Percentiles rank a stretch among this genome's conserved stretches.
phyloP scores from a whole-genome alignment of 2,329 filamentous ascomycete species.

The Aspergillus flavus region DNA sequence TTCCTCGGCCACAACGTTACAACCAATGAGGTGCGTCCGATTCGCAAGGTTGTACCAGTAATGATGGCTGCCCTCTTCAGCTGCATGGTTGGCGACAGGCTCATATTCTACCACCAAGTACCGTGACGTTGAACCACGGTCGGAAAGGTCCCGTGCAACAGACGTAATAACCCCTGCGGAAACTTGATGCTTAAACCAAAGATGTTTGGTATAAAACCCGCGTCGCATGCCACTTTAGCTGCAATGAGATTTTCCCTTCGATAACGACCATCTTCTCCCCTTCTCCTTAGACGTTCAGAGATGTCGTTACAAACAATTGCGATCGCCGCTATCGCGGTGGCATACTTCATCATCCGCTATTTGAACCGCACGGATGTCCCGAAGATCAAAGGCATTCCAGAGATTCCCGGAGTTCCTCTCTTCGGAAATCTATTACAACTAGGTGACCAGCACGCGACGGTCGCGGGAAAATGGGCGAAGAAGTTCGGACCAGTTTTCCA shows the following conservation, averaged over 20 bases:
- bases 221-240: background rate
- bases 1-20: background rate
- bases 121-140: background rate
- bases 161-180: background rate
- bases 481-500: constrained; percentile 68
- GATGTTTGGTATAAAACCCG: constrained; percentile 1
- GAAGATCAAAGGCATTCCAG: constrained; percentile 64
- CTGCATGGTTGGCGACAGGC: background rate
- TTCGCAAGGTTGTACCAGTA: background rate
- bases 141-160: constrained; percentile 20
- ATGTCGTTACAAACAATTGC: constrained; percentile 36
- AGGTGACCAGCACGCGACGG: constrained; percentile 59
- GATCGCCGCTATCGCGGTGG: constrained; percentile 38
- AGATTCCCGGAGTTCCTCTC: constrained; percentile 63
- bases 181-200: background rate
- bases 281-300: background rate
- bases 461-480: constrained; percentile 59
- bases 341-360: constrained; percentile 45
- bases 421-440: constrained; percentile 67
- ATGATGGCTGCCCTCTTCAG: background rate
- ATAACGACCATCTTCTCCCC: background rate
- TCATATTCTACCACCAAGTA: background rate
- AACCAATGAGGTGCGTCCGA: background rate
- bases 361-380: constrained; percentile 57
- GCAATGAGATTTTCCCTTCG: background rate